Conservation (phyloP, 768 basidiomycete species). For the Termitomyces sp. region DNA sequence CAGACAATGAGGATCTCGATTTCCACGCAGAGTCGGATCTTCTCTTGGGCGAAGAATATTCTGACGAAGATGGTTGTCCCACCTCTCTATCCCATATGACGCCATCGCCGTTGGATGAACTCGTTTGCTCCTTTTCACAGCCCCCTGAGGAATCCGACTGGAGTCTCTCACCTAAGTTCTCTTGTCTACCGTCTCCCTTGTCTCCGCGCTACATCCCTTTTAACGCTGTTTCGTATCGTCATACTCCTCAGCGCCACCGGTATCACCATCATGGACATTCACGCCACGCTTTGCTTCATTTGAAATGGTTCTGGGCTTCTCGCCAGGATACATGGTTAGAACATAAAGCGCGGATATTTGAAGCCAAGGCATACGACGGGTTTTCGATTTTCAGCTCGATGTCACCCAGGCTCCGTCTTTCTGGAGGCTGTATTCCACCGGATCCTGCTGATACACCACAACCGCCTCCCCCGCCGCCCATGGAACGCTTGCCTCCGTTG, state of each 20-base stretch:
- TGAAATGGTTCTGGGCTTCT: slow-evolving; percentile 61
- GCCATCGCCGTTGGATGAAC: not conserved
- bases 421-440: slow-evolving; percentile 5
- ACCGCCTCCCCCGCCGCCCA: slow-evolving; percentile 10
- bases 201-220: slow-evolving; percentile 27
- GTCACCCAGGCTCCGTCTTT: slow-evolving; percentile 14
- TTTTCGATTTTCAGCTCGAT: slow-evolving; percentile 20
- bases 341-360: slow-evolving; percentile 24
- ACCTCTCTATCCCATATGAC: slow-evolving; percentile 6
- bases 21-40: slow-evolving; percentile 23
- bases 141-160: slow-evolving; percentile 18
- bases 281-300: slow-evolving; percentile 52
- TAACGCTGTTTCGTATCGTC: slow-evolving; percentile 10
- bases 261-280: slow-evolving; percentile 63
- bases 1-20: slow-evolving; percentile 20
- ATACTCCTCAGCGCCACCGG: slow-evolving; percentile 34
- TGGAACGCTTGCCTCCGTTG: slow-evolving; percentile 28
- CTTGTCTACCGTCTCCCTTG: slow-evolving; percentile 36
- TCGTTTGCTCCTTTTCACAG: slow-evolving; percentile 11
- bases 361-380: slow-evolving; percentile 25
- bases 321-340: slow-evolving; percentile 52
- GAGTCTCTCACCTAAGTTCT: slow-evolving; percentile 29
- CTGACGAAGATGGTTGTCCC: slow-evolving; percentile 21
- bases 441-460: slow-evolving; percentile 18
- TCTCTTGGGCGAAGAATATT: slow-evolving; percentile 21